Evolutionary conservation across 345 rosid species (phyloP), one percentile per base, ranked within the genome.

Genomic region (Odontarrhena argentea): DNA sequence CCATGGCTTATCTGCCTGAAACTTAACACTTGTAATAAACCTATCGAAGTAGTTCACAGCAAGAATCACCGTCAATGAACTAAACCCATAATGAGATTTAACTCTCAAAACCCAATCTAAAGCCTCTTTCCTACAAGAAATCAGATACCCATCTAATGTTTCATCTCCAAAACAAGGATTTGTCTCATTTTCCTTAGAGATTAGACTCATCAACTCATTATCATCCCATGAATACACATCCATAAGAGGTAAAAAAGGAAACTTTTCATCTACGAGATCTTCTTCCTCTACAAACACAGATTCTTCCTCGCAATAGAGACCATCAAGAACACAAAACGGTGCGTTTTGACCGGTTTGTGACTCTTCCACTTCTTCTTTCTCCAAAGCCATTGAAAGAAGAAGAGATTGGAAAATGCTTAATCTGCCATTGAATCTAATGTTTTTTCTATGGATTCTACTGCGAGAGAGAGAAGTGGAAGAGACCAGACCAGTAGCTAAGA

Each of bases 1-100:
- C 98, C 98, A 92, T 11, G 97, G 97, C 81, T 84, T 92, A 56
- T 87, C 92, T 6, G 72, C 71, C 48, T 77, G 87, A 76, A 89
- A 75, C 59, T 55, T 79, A 2, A 68, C 18, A 74, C 87, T 84
- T 28, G 83, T 76, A 52, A 79, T 50, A 77, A 89, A 92, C 77
- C 93, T 87, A 79, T 92, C 98, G 35, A 92, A 90, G 82, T 87
- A 92, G 69, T 87, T 87, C 52, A 90, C 85, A 67, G 98, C 96
- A 70, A 90, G 86, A 61, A 84, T 75, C 60, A 76, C 63, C 46
- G 93, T 90, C 81, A 80, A 76, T 42, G 90, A 83, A 77, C 70
- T 63, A 76, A 92, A 90, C 42, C 86, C 91, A 71, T 75, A 82
- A 53, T 74, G 84, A 65, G 84, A 84, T 49, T 79, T 87, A 12